phyloP scores from a whole-genome alignment of 345 rosid genomes.

The Melaleuca alternifolia region DNA sequence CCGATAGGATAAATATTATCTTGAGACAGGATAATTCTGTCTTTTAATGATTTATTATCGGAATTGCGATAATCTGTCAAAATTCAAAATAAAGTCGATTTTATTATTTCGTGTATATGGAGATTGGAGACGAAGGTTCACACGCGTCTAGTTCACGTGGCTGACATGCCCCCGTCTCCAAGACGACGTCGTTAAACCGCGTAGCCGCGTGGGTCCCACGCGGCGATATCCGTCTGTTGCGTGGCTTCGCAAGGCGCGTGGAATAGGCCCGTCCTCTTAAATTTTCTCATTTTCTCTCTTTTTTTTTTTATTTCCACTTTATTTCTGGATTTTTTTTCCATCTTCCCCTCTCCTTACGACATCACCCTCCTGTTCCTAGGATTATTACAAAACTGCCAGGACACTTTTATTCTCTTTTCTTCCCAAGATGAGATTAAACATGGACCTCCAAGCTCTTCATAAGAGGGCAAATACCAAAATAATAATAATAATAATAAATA shows the following conservation, averaged over 20 bases:
- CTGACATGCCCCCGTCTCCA: neutral
- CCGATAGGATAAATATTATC: too few species aligned
- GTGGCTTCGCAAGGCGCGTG: neutral
- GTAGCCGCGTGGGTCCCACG: neutral
- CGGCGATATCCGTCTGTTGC: neutral
- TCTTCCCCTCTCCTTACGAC: neutral
- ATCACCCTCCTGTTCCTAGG: neutral
- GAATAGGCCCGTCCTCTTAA: neutral
- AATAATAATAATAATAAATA: too few species aligned
- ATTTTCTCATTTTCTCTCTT: neutral
- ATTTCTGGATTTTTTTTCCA: neutral
- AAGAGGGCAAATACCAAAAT: too few species aligned
- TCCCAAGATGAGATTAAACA: neutral
- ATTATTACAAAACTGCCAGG: neutral
- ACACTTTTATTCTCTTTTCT: neutral
- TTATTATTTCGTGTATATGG: too few species aligned
- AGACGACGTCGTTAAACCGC: neutral
- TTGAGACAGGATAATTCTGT: too few species aligned
- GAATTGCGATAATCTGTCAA: too few species aligned
- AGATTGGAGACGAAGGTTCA: neutral
- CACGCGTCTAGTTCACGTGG: neutral
- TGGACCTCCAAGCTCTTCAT: neutral
- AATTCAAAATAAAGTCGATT: too few species aligned
- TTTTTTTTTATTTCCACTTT: neutral
- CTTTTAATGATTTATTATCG: too few species aligned